Base-by-base conservation (phyloP, 208 protist species). In the Leishmania lainsoni region DNA sequence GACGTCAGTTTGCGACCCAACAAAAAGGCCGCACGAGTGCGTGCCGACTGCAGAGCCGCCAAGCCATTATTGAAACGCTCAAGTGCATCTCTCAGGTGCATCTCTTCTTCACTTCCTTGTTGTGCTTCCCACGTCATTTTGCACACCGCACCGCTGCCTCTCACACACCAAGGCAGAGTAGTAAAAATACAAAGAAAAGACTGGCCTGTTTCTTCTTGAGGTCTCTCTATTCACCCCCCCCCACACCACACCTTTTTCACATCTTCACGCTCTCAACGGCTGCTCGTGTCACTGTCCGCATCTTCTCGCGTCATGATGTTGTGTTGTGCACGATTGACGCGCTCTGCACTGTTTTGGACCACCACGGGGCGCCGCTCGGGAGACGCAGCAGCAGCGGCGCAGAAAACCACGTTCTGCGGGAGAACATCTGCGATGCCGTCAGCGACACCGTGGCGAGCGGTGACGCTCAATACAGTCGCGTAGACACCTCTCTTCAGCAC, bases 241-340 rank as follows among this genome's bases (percentile, higher is more conserved):
- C 2, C n/a, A n/a, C n/a, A n/a, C n/a, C n/a, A n/a, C n/a, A n/a
- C n/a, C 61, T 5, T 10, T 10, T 29, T 63, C 12, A 63, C 22
- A 32, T 63, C 58, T 14, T 63, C 9, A 63, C 26, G 29, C 26
- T 0, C 26, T 63, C 29, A 5, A 32, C 6, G 9, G 58, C 9
- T 2, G 3, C 29, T 29, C 22, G 45, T 51, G 5, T 8, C 65
- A 32, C 39, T 52, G 45, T 29, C 39, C 39, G 32, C 42, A 39
- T 54, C 3, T 29, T 54, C 45, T 54, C 59, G 5, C 10, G 17
- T 51, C 29, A 42, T 26, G 1, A 85, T 85, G 81, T 32, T 85
- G 3, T 76, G 76, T 61, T 54, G 76, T 49, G 75, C 52, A 17
- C 76, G 81, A 2, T 8, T 84, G 58, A 68, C 71, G 49, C 68